Conservation (phyloP, 768 basidiomycete species). For the Podaxis sp. region DNA sequence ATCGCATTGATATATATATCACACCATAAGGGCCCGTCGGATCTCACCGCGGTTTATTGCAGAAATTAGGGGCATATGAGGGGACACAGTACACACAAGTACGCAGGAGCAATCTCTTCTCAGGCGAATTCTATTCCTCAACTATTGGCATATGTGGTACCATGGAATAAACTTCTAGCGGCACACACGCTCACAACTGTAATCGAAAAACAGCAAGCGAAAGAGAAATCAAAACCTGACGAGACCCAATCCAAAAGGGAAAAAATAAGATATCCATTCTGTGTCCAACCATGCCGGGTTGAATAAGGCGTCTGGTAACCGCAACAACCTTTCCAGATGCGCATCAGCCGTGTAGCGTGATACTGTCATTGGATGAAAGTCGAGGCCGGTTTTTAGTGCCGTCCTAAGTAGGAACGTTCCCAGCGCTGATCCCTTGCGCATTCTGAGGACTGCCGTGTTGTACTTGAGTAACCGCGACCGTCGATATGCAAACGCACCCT, state of each 20-base stretch:
- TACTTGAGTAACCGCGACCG: constrained; percentile 93
- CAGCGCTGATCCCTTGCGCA: constrained; percentile 87
- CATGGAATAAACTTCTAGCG: no score
- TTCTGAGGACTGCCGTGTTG: constrained; percentile 88
- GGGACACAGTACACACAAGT: no score
- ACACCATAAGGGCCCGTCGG: no score
- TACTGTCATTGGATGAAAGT: constrained; percentile 95
- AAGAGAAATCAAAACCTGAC: neutral
- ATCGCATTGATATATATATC: no score
- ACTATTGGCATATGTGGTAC: no score
- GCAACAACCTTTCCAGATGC: constrained; percentile 68
- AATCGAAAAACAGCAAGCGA: no score
- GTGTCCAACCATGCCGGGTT: constrained; percentile 95
- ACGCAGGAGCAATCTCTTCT: no score
- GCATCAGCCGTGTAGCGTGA: constrained; percentile 84
- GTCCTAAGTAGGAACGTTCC: constrained; percentile 91
- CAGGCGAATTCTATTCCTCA: no score
- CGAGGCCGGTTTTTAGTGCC: constrained; percentile 85
- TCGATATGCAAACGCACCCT: constrained; percentile 90
- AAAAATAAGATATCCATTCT: constrained; percentile 36
- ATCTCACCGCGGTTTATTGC: no score
- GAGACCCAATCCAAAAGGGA: neutral
- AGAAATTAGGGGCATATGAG: no score
- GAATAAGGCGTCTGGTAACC: constrained; percentile 89
- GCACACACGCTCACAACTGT: no score